Base-by-base conservation (phyloP, 768 basidiomycete species). In the Boletus subparvulus region DNA sequence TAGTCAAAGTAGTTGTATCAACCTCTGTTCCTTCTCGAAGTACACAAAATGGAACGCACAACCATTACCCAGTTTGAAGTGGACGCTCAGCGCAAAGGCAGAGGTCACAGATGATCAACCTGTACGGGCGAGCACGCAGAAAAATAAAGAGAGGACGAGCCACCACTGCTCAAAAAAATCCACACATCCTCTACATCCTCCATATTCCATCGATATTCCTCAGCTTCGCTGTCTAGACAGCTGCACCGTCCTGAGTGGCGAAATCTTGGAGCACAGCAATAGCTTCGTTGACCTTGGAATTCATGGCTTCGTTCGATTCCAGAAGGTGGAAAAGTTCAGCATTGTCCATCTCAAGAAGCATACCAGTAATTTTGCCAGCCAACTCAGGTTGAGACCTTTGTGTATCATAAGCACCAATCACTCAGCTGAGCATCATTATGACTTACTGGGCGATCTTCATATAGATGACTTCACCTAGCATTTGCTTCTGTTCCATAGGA, bases 341-440 rank as follows among this genome's bases (percentile, higher is more conserved):
- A 77, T 96, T 96, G 74, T 98, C 95, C 96, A 99, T 98, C 84
- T 99, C 95, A 61, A 98, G 84, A 69, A 98, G 80, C 95, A 98
- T 98, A 54, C 94, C 95, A 43, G 95, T 98, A 73, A 98, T 97
- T 83, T 98, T 98, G 59, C 97, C 97, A 62, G 97, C 94, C 69
- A 97, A 79, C 21, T 96, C 95, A 55, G 94, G 92, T 66, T 98
- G 88, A 55, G 86, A 72, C 24, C 88, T 92, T 69, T 46, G 56
- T 53, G 24, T 54, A 51, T 44, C 63, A 45, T 55, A 26, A 52
- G 58, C 8, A 54, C 36, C 45, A 45, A 19, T n/a, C 49, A 59
- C 21, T 19, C 52, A 26, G 41, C n/a, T 14, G 37, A 47, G 28
- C 19, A 24, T 40, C 24, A 24, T 63, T 30, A 3, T 35, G 37